Percentiles rank a stretch among this genome's conserved stretches.
Evolutionary conservation across 1,139 yeast species (phyloP).

Genomic region (Suhomyces bokatorum): DNA sequence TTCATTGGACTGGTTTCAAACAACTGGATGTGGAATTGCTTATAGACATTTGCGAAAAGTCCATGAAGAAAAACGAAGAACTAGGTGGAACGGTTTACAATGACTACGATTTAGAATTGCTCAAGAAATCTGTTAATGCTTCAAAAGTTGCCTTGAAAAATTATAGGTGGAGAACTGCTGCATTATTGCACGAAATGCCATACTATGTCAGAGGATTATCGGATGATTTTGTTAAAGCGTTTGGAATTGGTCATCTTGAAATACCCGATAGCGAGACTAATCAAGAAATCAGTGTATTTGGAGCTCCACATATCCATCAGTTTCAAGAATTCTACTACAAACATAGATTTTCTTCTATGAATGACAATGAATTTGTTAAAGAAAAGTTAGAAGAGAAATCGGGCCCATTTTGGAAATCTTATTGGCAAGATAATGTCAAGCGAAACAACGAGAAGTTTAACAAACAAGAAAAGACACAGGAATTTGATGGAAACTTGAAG

Average conservation of each 20-base stretch:
- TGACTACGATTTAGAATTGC: constrained; percentile 36
- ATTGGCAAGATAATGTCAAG: constrained; percentile 48
- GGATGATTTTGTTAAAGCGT: constrained; percentile 34
- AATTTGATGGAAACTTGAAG: constrained; percentile 10
- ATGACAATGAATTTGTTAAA: constrained; percentile 25
- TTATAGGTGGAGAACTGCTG: constrained; percentile 55
- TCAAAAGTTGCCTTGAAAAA: constrained; percentile 52
- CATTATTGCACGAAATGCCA: constrained; percentile 64
- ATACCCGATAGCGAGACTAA: constrained; percentile 8
- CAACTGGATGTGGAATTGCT: constrained; percentile 55
- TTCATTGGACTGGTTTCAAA: constrained; percentile 74
- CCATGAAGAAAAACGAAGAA: constrained; percentile 37
- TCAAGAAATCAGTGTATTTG: constrained; percentile 45
- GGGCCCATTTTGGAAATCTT: constrained; percentile 50
- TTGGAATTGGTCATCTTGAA: constrained; percentile 44
- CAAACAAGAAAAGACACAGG: constrained; percentile 28
- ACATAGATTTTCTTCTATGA: constrained; percentile 44
- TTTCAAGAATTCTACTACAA: constrained; percentile 56
- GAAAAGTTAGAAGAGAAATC: constrained; percentile 34
- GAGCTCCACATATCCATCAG: constrained; percentile 59
- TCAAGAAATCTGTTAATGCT: constrained; percentile 42
- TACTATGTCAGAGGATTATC: constrained; percentile 52
- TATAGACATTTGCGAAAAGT: constrained; percentile 47
- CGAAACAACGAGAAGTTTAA: constrained; percentile 36
- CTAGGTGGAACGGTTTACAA: constrained; percentile 30